phyloP scores from a whole-genome alignment of 1,139 yeast genomes.

The Taiozyma sp. region DNA sequence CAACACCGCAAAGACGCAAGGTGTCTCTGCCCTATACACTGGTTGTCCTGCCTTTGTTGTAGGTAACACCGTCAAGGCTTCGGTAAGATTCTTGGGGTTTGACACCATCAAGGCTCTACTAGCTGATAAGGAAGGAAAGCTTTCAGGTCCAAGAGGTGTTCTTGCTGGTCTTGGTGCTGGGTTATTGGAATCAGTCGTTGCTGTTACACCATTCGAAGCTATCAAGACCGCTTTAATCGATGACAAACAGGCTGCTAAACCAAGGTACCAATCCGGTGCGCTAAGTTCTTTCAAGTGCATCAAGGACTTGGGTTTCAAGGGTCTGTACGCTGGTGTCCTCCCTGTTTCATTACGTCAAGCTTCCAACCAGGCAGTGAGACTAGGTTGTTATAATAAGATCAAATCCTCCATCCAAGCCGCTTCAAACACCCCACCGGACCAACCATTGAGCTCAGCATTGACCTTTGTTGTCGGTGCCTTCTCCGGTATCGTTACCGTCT shows the following conservation, averaged over 20 bases:
- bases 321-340: slow-evolving; percentile 82
- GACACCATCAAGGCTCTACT: slow-evolving; percentile 77
- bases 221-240: slow-evolving; percentile 94
- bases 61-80: slow-evolving; percentile 94
- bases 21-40: slow-evolving; percentile 75
- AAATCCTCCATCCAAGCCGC: slow-evolving; percentile 78
- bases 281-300: slow-evolving; percentile 48
- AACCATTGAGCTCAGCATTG: slow-evolving; percentile 72
- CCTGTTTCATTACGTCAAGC: slow-evolving; percentile 97
- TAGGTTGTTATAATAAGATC: slow-evolving; percentile 89
- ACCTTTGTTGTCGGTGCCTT: slow-evolving; percentile 90
- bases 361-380: slow-evolving; percentile 88
- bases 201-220: slow-evolving; percentile 96
- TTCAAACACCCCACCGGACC: slow-evolving; percentile 55
- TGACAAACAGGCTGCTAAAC: slow-evolving; percentile 73
- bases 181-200: slow-evolving; percentile 81
- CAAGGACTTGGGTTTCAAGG: slow-evolving; percentile 74
- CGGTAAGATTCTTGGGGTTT: slow-evolving; percentile 88
- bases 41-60: slow-evolving; percentile 98
- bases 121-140: slow-evolving; percentile 79
- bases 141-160: slow-evolving; percentile 88
- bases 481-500: slow-evolving; percentile 92
- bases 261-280: slow-evolving; percentile 55
- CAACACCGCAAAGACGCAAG: slow-evolving; percentile 72
- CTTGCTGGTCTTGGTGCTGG: slow-evolving; percentile 98